phyloP scores from a whole-genome alignment of 805 yeast species.

The Candida ulmi region DNA sequence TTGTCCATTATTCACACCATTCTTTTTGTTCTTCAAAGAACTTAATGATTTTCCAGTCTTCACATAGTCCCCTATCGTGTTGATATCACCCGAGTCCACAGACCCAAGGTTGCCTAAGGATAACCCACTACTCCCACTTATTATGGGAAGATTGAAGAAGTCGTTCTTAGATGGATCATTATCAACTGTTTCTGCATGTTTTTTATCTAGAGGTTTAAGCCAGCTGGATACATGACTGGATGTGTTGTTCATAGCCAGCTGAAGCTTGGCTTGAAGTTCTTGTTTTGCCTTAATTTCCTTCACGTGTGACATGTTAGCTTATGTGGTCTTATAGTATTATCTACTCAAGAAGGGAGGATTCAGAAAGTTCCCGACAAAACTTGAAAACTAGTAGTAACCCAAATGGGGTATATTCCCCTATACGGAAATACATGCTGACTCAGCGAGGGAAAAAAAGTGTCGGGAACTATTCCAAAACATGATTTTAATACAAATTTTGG shows the following conservation, averaged over 20 bases:
- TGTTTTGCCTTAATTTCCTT: conserved; percentile 22
- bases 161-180: conserved; percentile 14
- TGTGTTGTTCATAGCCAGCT: conserved; percentile 15
- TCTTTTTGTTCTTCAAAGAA: conserved; percentile 12
- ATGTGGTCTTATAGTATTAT: too few species aligned
- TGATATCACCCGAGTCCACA: conserved; percentile 4
- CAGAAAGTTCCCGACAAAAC: too few species aligned
- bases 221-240: conserved; percentile 15
- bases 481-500: too few species aligned
- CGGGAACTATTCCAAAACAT: too few species aligned
- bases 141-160: conserved; percentile 21
- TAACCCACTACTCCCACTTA: conserved; percentile 17
- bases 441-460: too few species aligned
- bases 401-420: too few species aligned
- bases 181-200: neutral
- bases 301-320: conserved; percentile 23
- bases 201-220: conserved; percentile 12
- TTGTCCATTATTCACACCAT: neutral
- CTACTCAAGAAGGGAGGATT: too few species aligned
- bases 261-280: conserved; percentile 20
- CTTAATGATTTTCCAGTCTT: conserved; percentile 17
- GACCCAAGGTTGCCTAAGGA: conserved; percentile 5
- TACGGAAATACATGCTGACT: too few species aligned
- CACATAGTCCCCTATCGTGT: conserved; percentile 23
- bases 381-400: too few species aligned